Percentiles rank a stretch among this genome's conserved stretches.
phyloP scores from a whole-genome alignment of 176 grass and related monocot genomes.

The Oryza brachyantha region DNA sequence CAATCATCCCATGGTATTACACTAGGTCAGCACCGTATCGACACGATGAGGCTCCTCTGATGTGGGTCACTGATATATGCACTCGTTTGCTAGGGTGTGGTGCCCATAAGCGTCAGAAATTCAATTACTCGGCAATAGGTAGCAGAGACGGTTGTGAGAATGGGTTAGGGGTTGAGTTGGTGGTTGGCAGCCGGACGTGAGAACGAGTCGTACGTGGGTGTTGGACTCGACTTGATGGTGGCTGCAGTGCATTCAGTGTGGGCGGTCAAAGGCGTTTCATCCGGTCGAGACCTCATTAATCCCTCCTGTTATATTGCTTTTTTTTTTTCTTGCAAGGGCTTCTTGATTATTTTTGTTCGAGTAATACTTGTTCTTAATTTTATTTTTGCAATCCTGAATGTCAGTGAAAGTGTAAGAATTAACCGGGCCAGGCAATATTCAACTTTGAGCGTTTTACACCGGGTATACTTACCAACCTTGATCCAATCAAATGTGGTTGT shows the following conservation, averaged over 20 bases:
- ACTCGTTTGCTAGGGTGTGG: no score
- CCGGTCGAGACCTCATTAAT: neutral
- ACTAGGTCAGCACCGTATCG: no score
- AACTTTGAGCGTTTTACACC: neutral
- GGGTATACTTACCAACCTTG: neutral
- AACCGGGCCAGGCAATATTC: neutral
- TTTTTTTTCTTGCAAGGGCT: no score
- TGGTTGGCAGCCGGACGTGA: conserved; percentile 32
- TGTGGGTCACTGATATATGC: no score
- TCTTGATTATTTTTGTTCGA: neutral
- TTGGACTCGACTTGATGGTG: neutral
- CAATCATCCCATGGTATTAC: no score
- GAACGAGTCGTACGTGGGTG: conserved; percentile 4
- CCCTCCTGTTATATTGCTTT: neutral
- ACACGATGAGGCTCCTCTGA: no score
- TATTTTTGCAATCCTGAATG: neutral
- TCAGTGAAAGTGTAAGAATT: neutral
- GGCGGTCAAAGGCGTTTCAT: neutral
- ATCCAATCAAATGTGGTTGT: neutral
- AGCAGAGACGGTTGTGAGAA: neutral
- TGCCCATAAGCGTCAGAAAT: no score
- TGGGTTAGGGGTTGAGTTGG: neutral
- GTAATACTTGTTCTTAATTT: no score
- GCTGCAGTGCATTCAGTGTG: neutral
- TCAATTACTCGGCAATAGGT: no score